Percentiles rank a stretch among this genome's conserved stretches.
Evolutionary conservation across 192 early-diverging fungal genomes (phyloP).

Genomic region (Backusella psychrophila): DNA sequence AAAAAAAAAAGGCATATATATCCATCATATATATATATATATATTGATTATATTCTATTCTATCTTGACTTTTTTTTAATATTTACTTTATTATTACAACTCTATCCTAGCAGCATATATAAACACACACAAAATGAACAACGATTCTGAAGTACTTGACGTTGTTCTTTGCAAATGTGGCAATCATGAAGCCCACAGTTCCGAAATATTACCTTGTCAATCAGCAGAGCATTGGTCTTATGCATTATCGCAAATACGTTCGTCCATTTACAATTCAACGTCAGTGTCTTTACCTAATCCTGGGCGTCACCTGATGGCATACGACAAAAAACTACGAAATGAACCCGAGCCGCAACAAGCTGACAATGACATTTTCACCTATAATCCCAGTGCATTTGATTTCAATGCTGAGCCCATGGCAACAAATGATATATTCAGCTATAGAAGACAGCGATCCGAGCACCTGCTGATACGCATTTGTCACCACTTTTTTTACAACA

Average conservation of each 20-base stretch:
- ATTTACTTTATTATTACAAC: neutral
- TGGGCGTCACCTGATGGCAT: neutral
- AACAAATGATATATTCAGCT: neutral
- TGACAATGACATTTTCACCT: neutral
- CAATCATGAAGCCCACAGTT: neutral
- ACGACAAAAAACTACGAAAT: neutral
- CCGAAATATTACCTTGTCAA: neutral
- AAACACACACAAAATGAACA: neutral
- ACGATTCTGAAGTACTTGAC: neutral
- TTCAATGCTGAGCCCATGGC: neutral
- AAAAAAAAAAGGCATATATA: neutral
- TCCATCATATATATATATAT: no score
- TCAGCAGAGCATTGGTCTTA: slow-evolving; percentile 2
- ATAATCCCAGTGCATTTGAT: neutral
- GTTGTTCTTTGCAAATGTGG: neutral
- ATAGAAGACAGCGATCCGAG: neutral
- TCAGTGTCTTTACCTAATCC: neutral
- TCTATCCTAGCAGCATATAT: neutral
- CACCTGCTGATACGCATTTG: neutral
- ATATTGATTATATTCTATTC: neutral
- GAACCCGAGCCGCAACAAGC: neutral
- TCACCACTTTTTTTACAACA: neutral
- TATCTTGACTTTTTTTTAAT: no score
- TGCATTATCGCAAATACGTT: neutral
- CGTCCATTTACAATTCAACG: neutral